A percentile compares a stretch with the other conserved stretches of the same genome.
phyloP scores from a whole-genome alignment of 1,139 yeast species.

The Sugiyamaella sp. region DNA sequence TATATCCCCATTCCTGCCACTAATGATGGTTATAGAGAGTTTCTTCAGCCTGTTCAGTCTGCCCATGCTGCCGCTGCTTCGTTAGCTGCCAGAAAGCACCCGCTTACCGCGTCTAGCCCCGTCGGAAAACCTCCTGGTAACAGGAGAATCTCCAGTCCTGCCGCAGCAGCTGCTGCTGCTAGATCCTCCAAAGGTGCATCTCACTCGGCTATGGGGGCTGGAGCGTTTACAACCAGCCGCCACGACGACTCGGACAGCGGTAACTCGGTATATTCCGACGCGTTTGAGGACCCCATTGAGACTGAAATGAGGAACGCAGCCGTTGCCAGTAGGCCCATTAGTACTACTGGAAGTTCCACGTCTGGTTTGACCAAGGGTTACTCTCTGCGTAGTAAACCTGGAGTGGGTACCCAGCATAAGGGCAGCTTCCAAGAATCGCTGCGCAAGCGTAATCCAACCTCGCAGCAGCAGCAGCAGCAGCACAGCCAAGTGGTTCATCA shows the following conservation, averaged over 20 bases:
- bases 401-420: neutral
- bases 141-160: constrained; percentile 19
- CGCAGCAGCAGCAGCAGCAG: constrained; percentile 9
- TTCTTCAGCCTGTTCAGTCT: constrained; percentile 14
- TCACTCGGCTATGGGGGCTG: constrained; percentile 21
- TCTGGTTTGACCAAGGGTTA: neutral
- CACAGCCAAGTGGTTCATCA: constrained; percentile 1
- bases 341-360: neutral
- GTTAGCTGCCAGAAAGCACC: constrained; percentile 23
- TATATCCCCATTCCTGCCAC: constrained; percentile 11
- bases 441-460: constrained; percentile 3
- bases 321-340: neutral
- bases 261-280: constrained; percentile 37
- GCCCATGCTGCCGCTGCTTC: constrained; percentile 21
- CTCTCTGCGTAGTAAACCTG: neutral
- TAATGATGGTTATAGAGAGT: constrained; percentile 16
- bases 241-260: constrained; percentile 34
- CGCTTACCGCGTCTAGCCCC: constrained; percentile 12
- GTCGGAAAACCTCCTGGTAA: neutral
- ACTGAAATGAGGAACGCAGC: constrained; percentile 17
- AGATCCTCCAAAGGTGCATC: constrained; percentile 17
- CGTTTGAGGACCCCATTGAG: constrained; percentile 31
- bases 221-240: constrained; percentile 5
- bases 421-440: constrained; percentile 8
- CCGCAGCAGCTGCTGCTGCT: constrained; percentile 34